phyloP scores from a whole-genome alignment of 495 filamentous ascomycete species.

The Bathelium albidoporum region DNA sequence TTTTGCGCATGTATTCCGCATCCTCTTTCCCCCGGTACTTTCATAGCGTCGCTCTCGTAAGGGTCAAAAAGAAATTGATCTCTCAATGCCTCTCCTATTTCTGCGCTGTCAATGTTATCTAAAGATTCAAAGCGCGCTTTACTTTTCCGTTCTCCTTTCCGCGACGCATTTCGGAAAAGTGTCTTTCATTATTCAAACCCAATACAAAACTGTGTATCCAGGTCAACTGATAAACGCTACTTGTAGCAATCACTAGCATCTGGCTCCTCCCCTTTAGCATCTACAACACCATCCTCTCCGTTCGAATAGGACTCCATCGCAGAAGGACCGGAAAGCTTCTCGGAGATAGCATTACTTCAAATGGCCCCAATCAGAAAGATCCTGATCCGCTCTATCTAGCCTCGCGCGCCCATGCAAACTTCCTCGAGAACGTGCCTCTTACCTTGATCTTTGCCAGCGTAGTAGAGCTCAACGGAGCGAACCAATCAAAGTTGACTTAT shows the following conservation, averaged over 20 bases:
- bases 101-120: too few species aligned
- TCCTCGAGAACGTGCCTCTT: constrained; percentile 9
- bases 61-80: background rate
- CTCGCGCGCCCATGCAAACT: constrained; percentile 1
- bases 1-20: background rate
- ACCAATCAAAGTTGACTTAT: constrained; percentile 4
- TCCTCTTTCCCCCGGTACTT: too few species aligned
- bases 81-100: background rate
- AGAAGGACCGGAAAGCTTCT: background rate
- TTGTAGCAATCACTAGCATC: background rate
- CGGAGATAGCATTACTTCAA: background rate
- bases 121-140: too few species aligned
- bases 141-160: too few species aligned
- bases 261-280: background rate
- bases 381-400: constrained; percentile 10
- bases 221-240: background rate
- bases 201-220: too few species aligned
- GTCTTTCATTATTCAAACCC: too few species aligned
- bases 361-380: background rate
- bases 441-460: constrained; percentile 7
- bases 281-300: background rate
- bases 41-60: too few species aligned
- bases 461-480: constrained; percentile 8
- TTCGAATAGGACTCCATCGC: background rate
- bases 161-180: too few species aligned